Evolutionary conservation across 1,139 yeast species (phyloP).

Genomic region (Kazachstania sp.): DNA sequence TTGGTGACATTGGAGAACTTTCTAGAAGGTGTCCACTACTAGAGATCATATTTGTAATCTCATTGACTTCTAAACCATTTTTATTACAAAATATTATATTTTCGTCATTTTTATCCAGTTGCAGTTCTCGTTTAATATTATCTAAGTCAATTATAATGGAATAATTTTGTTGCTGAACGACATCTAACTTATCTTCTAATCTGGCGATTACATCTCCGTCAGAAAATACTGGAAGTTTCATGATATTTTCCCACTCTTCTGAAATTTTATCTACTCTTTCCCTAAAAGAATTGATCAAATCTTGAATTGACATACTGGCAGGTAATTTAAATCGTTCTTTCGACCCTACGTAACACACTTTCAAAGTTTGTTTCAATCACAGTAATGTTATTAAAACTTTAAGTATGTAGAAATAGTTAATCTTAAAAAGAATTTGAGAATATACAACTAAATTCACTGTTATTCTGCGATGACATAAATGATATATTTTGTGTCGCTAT

Average conservation of each 20-base stretch:
- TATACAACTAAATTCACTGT: too few relatives aligned
- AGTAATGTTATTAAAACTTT: too few relatives aligned
- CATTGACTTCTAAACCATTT: neutral
- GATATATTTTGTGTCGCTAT: too few relatives aligned
- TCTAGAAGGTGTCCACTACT: neutral
- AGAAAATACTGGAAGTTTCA: constrained; percentile 3
- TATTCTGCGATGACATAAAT: too few relatives aligned
- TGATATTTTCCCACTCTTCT: constrained; percentile 14
- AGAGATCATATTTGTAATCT: neutral
- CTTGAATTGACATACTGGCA: neutral
- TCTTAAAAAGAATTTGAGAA: too few relatives aligned
- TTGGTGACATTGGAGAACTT: neutral
- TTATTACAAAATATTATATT: neutral
- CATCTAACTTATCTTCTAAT: constrained; percentile 13
- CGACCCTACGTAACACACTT: too few relatives aligned
- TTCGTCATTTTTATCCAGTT: neutral
- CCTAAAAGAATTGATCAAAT: constrained; percentile 3
- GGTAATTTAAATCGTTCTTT: too few relatives aligned
- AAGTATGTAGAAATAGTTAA: too few relatives aligned
- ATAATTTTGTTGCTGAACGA: constrained; percentile 18
- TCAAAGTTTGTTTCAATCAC: too few relatives aligned
- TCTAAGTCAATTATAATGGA: constrained; percentile 18
- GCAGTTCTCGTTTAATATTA: constrained; percentile 12
- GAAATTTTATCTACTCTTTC: constrained; percentile 10
- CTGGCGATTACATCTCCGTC: constrained; percentile 9